Evolutionary conservation across 495 filamentous ascomycete genomes (phyloP).

Genomic region (Aspergillus incahuasiensis): DNA sequence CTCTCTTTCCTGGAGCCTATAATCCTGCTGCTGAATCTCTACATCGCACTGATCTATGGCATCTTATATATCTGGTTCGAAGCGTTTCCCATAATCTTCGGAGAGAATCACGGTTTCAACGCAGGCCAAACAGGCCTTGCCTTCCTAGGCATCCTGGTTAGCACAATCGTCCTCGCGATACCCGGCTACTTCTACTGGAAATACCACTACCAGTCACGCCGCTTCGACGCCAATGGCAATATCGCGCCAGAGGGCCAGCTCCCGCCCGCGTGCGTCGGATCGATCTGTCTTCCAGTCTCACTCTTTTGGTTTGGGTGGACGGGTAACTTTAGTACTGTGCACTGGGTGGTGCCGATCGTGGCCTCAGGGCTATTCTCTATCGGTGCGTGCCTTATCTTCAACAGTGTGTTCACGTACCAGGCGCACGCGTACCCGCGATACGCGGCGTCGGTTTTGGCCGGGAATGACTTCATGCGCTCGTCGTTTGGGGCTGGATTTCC

Average conservation of each 20-base stretch:
- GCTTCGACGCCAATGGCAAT: too few species aligned
- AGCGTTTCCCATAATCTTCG: slow-evolving; percentile 51
- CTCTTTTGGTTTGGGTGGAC: too few species aligned
- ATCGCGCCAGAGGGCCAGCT: too few species aligned
- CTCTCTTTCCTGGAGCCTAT: slow-evolving; percentile 46
- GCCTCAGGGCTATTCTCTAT: slow-evolving; percentile 39
- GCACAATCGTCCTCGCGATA: too few species aligned
- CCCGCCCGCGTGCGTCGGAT: too few species aligned
- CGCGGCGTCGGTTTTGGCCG: slow-evolving; percentile 47
- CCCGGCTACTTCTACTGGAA: too few species aligned
- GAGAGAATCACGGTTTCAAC: slow-evolving; percentile 45
- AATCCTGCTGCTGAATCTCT: slow-evolving; percentile 49
- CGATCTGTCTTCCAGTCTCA: too few species aligned
- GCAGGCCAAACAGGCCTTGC: slow-evolving; percentile 43
- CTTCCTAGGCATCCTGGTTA: slow-evolving; percentile 47
- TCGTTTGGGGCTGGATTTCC: slow-evolving; percentile 48
- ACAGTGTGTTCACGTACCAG: slow-evolving; percentile 44
- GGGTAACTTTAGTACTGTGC: too few species aligned
- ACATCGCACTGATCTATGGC: slow-evolving; percentile 50
- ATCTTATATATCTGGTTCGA: slow-evolving; percentile 57
- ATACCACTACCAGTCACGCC: too few species aligned
- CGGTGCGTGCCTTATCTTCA: slow-evolving; percentile 54
- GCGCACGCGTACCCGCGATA: slow-evolving; percentile 40
- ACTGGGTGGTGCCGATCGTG: too few species aligned
- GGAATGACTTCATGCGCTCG: slow-evolving; percentile 46